These are phyloP conservation scores for Xylaria sp. DNA, from an alignment of 2,329 filamentous ascomycete species.

Conservation along the genomic window DNA sequence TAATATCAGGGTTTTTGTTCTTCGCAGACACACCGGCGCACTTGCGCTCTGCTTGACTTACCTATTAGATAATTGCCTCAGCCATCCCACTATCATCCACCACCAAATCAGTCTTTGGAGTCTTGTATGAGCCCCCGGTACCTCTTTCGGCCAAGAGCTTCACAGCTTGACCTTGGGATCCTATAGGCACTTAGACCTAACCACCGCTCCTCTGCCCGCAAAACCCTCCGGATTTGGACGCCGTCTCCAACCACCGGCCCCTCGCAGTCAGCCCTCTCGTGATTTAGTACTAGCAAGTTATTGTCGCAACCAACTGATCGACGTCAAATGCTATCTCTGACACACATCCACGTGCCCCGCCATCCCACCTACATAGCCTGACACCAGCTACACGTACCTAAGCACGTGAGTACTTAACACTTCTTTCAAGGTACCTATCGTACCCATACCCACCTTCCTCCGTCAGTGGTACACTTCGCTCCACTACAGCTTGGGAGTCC, in stretches of 20 bases:
- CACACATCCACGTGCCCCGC: constrained; percentile 14
- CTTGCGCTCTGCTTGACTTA: too few species aligned
- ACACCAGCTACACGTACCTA: background rate
- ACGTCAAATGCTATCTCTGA: background rate
- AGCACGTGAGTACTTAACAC: background rate
- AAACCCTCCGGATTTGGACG: background rate
- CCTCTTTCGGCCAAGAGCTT: background rate
- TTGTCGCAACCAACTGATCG: background rate
- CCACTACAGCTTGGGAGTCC: too few species aligned
- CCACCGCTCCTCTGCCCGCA: background rate
- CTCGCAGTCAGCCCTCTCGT: background rate
- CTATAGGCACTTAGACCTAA: background rate
- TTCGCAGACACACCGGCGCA: too few species aligned
- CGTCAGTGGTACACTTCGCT: background rate
- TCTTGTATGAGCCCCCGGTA: background rate
- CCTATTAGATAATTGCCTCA: background rate
- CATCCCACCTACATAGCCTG: background rate
- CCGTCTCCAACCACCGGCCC: background rate
- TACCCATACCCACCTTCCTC: background rate
- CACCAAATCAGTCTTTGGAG: background rate
- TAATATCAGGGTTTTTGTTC: background rate
- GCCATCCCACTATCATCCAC: background rate
- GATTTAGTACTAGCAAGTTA: background rate
- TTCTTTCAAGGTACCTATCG: background rate
- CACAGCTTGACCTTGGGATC: background rate